Evolutionary conservation across 148 eudicot genomes (phyloP), one percentile per base, ranked within the genome.

Genomic region (Rhododendron molle): DNA sequence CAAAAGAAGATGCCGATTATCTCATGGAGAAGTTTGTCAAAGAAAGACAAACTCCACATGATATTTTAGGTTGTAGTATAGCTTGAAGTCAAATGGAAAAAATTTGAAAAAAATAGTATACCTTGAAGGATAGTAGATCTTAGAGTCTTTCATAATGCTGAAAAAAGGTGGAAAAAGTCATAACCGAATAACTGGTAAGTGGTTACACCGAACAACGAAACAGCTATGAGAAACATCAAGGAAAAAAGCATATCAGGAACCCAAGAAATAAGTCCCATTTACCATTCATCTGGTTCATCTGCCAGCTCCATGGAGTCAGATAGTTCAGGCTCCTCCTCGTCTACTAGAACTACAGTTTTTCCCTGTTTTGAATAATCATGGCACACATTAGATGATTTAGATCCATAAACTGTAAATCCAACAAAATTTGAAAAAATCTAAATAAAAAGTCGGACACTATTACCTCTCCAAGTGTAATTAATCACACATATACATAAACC

Each of bases 51-150:
- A 62, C 7, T 74, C 73, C 52, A 26, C 9, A 81, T 56, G 11
- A 34, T 78, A 44, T 23, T 62, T 83, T 76, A 78, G 88, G 40
- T 83, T 78, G 65, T 49, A 62, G 54, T 7, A 44, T 91, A 96
- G 98, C 96, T 94, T 79, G 93, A 89, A 73, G 96, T 58, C 65
- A 58, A 4, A 58, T 5, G 2, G 2, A 58, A 58, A 58, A n/a
- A n/a, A n/a, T n/a, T n/a, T n/a, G n/a, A n/a, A n/a, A n/a, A 58
- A 20, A 58, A 5, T 18, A 58, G n/a, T 58, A 43, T 92, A 96
- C 98, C 98, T 96, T 81, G 94, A 89, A 73, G 96, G 96, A 89
- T 93, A 96, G 90, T 90, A 92, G 84, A 96, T 91, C 87, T 65
- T 90, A 83, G 84, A 77, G 40, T 91, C 93, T 81, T 80, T 89